Percentiles rank a stretch among this genome's conserved stretches.
Conservation (phyloP, 257 asterid genomes). For the Sherardia arvensis region DNA sequence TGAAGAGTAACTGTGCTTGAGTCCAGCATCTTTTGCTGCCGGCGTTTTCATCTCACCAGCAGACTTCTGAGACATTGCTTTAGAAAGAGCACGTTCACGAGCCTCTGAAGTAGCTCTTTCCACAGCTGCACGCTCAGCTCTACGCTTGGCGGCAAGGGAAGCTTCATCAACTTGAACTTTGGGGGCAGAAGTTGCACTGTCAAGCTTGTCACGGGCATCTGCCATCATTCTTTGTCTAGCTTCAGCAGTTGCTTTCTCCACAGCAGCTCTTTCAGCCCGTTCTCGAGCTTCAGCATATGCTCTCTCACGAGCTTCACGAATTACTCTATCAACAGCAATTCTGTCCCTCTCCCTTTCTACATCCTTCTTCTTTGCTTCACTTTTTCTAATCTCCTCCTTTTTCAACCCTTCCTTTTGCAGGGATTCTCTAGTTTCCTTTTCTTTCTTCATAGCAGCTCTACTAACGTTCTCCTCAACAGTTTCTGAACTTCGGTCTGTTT, state of each 20-base stretch:
- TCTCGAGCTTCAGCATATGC: slow-evolving; percentile 93
- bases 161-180: slow-evolving; percentile 41
- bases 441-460: slow-evolving; percentile 19
- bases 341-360: slow-evolving; percentile 73
- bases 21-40: slow-evolving; percentile 40
- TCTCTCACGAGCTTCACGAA: slow-evolving; percentile 95
- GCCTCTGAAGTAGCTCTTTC: slow-evolving; percentile 96
- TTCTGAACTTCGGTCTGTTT: slow-evolving; percentile 24
- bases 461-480: slow-evolving; percentile 21
- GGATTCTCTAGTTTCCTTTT: slow-evolving; percentile 31
- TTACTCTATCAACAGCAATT: slow-evolving; percentile 80
- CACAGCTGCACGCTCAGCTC: slow-evolving; percentile 94
- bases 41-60: slow-evolving; percentile 32
- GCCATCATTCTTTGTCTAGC: slow-evolving; percentile 59
- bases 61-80: slow-evolving; percentile 68
- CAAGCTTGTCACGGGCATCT: slow-evolving; percentile 62
- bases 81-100: slow-evolving; percentile 88
- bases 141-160: slow-evolving; percentile 62
- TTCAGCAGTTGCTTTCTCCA: slow-evolving; percentile 77
- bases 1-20: slow-evolving; percentile 84
- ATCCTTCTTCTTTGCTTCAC: slow-evolving; percentile 59
- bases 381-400: slow-evolving; percentile 34
- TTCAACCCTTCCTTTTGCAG: slow-evolving; percentile 21
- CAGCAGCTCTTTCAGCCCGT: slow-evolving; percentile 89
- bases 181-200: slow-evolving; percentile 34